Conservation (phyloP, 2,329 filamentous ascomycete genomes). For the Aureobasidium sp. region DNA sequence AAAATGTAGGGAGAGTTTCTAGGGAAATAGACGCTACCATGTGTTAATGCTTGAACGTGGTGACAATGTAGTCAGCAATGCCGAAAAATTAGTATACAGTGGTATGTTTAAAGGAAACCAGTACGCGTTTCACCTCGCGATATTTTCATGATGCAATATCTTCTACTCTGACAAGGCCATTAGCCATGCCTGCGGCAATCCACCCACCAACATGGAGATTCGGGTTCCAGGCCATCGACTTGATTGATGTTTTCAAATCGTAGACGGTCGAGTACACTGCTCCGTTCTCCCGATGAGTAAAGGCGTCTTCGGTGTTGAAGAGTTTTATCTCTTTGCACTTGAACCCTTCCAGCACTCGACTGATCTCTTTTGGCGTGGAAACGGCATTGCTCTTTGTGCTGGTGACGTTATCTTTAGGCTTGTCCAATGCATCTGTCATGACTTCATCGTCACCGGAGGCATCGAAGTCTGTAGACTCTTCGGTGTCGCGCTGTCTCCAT, state of each 20-base stretch:
- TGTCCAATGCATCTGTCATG: neutral
- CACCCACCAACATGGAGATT: conserved; percentile 43
- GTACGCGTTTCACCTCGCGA: neutral
- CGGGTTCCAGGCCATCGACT: conserved; percentile 44
- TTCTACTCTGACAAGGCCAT: conserved; percentile 43
- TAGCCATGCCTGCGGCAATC: conserved; percentile 44
- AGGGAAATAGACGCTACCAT: no score
- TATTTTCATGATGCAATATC: conserved; percentile 30
- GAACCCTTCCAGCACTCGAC: conserved; percentile 37
- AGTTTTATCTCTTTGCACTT: conserved; percentile 27
- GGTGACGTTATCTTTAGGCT: neutral
- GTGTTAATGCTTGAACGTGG: no score
- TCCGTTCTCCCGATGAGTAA: conserved; percentile 20
- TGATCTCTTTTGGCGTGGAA: conserved; percentile 19
- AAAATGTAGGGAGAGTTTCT: no score
- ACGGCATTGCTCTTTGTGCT: neutral
- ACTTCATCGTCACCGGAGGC: neutral
- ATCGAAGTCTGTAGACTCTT: conserved; percentile 8
- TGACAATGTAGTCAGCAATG: neutral
- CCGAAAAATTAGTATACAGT: neutral
- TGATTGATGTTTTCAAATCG: conserved; percentile 39
- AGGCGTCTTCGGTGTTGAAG: conserved; percentile 19
- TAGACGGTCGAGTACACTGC: conserved; percentile 34
- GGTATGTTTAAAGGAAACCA: neutral
- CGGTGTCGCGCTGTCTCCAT: conserved; percentile 33